Evolutionary conservation across 2,329 filamentous ascomycete genomes (phyloP), one percentile per base, ranked within the genome.

Genomic region (Leptographium lundbergii): DNA sequence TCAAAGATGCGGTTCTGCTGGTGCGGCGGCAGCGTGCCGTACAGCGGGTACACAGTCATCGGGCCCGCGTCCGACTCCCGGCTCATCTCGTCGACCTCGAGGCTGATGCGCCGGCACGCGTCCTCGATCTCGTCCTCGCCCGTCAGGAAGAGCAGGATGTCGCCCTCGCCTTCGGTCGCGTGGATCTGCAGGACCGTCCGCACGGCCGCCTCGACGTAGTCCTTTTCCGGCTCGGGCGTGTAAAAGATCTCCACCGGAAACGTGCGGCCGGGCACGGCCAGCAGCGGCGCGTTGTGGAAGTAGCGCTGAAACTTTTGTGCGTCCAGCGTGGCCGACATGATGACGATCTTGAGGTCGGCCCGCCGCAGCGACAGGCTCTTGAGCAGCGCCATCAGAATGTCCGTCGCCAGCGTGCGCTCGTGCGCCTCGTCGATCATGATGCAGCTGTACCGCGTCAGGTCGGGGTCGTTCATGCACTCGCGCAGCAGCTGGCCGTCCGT

Each of bases 91-190:
- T 97, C 92, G 11, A 85, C 87, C 71, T 99, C 94, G 19, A 97
- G 78, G 32, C 79, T 82, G 67, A 99, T 96, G 72, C 97, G 96
- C 61, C 91, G 83, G 68, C 89, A 91, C 6, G 92, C 90, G 69
- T 99, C 94, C 73, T 99, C 94, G 68, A 99, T 99, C 71, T 99
- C 94, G 70, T 99, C 94, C 71, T 99, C 94, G 72, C 94, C 94
- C 3, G 94, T 99, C 71, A 99, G 76, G 78, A 99, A 99, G 14
- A 99, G 77, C 59, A 99, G 73, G 52, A 99, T 88, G 69, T 99
- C 94, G 60, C 94, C 94, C 69, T 97, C 91, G 1, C 83, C 81
- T 72, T 99, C 94, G 0, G 87, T 89, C 9, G 91, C 91, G 71
- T 99, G 94, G 60, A 99, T 99, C 73, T 99, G 94, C 52, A 99